These are phyloP conservation scores for Umbelopsis ramanniana DNA, from an alignment of 192 early-diverging fungal species.

Conservation along the genomic window DNA sequence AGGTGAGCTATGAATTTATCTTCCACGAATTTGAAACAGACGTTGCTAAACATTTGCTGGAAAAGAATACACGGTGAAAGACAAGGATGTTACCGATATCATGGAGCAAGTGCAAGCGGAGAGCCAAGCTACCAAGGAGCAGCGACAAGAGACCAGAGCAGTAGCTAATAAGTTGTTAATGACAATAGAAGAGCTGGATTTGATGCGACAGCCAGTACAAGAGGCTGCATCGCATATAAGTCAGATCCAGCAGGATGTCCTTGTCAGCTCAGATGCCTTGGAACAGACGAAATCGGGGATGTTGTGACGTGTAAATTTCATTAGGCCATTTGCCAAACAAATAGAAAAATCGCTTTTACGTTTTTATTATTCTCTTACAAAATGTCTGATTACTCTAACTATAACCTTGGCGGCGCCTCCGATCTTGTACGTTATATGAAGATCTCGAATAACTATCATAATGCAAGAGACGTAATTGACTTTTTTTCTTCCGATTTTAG, in stretches of 20 bases:
- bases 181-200: background rate
- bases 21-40: background rate
- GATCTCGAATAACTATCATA: background rate
- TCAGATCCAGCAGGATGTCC: background rate
- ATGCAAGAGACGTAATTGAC: background rate
- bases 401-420: constrained; percentile 16
- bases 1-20: background rate
- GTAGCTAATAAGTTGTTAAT: background rate
- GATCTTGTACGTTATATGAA: constrained; percentile 13
- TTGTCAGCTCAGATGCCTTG: background rate
- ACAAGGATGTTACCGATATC: background rate
- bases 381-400: constrained; percentile 22
- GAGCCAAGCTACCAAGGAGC: constrained; percentile 3
- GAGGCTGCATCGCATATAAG: background rate
- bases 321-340: constrained; percentile 3
- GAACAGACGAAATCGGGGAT: background rate
- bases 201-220: background rate
- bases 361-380: constrained; percentile 1
- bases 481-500: constrained; percentile 14
- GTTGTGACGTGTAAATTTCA: constrained; percentile 19
- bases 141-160: constrained; percentile 1
- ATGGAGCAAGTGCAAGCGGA: constrained; percentile 11
- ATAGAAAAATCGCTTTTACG: background rate
- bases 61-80: background rate
- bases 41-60: background rate